Conservation (phyloP, 2,329 filamentous ascomycete species). For the Xylariaceae sp. region DNA sequence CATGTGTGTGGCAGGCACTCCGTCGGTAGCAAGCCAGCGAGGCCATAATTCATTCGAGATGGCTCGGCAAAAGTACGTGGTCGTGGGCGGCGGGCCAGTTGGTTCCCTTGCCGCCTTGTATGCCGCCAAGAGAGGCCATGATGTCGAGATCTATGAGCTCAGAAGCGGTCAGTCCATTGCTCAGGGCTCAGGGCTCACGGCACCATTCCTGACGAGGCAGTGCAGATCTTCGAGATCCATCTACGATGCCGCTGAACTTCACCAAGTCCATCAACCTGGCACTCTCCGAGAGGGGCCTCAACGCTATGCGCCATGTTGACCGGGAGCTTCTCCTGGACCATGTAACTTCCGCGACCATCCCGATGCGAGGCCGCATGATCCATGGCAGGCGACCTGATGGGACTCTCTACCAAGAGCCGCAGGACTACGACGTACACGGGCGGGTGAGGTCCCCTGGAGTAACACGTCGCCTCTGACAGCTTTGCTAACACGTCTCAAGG, state of each 20-base stretch:
- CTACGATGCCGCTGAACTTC: slow-evolving; percentile 83
- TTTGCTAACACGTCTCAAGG: slow-evolving; percentile 43
- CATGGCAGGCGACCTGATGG: slow-evolving; percentile 63
- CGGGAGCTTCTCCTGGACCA: slow-evolving; percentile 61
- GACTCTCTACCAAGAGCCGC: slow-evolving; percentile 65
- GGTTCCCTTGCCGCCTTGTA: slow-evolving; percentile 89
- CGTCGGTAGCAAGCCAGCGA: too few relatives aligned
- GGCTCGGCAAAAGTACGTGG: slow-evolving; percentile 59
- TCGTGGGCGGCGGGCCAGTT: slow-evolving; percentile 90
- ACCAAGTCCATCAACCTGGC: slow-evolving; percentile 98
- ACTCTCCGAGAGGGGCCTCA: slow-evolving; percentile 86
- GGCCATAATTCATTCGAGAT: too few relatives aligned
- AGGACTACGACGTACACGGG: slow-evolving; percentile 84
- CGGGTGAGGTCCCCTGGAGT: slow-evolving; percentile 53
- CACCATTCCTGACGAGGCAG: slow-evolving; percentile 9
- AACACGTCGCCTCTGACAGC: background rate
- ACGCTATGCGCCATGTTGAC: slow-evolving; percentile 68
- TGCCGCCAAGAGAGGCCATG: slow-evolving; percentile 76
- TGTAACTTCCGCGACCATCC: slow-evolving; percentile 72
- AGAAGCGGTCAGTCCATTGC: slow-evolving; percentile 62
- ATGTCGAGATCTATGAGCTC: slow-evolving; percentile 92
- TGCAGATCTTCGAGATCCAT: slow-evolving; percentile 76
- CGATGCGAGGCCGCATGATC: slow-evolving; percentile 96
- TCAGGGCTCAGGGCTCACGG: slow-evolving; percentile 1
- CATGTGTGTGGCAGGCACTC: too few relatives aligned